These are phyloP conservation scores for Pyrenophora seminiperda DNA, from an alignment of 2,329 filamentous ascomycete species.

Conservation along the genomic window DNA sequence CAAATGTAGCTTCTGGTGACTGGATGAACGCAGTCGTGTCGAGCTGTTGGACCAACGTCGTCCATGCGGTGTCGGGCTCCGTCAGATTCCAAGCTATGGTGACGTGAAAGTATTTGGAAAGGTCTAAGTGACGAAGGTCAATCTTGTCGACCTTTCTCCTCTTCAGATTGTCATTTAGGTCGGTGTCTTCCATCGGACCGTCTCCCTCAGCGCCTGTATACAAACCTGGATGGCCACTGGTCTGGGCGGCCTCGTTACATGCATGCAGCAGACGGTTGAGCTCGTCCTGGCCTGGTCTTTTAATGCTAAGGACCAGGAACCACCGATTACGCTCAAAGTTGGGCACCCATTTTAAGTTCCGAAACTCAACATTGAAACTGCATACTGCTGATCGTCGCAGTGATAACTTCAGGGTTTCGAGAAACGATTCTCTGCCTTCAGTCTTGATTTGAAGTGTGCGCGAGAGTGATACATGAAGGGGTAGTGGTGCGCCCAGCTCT, in stretches of 20 bases:
- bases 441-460: slow-evolving; percentile 76
- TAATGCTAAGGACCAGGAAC: slow-evolving; percentile 78
- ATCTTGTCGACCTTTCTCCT: slow-evolving; percentile 18
- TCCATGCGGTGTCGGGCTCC: slow-evolving; percentile 36
- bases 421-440: slow-evolving; percentile 71
- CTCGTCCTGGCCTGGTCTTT: slow-evolving; percentile 41
- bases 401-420: slow-evolving; percentile 59
- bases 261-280: slow-evolving; percentile 62
- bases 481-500: slow-evolving; percentile 76
- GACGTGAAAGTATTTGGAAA: slow-evolving; percentile 74
- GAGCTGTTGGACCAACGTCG: slow-evolving; percentile 29
- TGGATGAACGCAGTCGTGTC: slow-evolving; percentile 27
- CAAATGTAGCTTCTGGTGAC: slow-evolving; percentile 40
- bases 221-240: slow-evolving; percentile 70
- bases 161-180: slow-evolving; percentile 17
- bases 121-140: slow-evolving; percentile 3
- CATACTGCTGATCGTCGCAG: slow-evolving; percentile 52
- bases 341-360: slow-evolving; percentile 65
- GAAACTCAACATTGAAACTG: slow-evolving; percentile 57
- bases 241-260: slow-evolving; percentile 67
- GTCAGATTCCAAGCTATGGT: slow-evolving; percentile 78
- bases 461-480: slow-evolving; percentile 90
- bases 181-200: slow-evolving; percentile 33
- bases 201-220: slow-evolving; percentile 59
- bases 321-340: slow-evolving; percentile 73